phyloP scores from a whole-genome alignment of 192 early-diverging fungal species.

The Pilobolus umbonatus region DNA sequence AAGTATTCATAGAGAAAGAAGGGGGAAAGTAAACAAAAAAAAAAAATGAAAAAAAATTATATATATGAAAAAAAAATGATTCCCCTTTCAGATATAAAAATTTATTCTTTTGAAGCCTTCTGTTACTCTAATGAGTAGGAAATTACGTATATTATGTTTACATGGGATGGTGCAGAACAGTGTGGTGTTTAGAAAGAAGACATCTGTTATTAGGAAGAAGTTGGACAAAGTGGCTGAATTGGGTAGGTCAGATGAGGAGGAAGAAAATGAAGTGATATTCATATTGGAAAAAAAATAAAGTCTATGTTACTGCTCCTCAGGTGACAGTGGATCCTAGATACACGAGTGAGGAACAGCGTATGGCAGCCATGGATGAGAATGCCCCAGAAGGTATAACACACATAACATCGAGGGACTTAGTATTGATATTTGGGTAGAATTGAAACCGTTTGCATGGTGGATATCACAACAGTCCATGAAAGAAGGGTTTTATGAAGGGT shows the following conservation, averaged over 20 bases:
- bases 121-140: not conserved
- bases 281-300: conserved; percentile 14
- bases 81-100: not conserved
- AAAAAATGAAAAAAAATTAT: too few species aligned
- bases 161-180: conserved; percentile 53
- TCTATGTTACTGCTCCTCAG: conserved; percentile 51
- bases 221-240: conserved; percentile 48
- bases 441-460: conserved; percentile 42
- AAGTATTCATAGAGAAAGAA: too few species aligned
- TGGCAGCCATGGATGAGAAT: conserved; percentile 27
- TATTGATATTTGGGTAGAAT: conserved; percentile 16
- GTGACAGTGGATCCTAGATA: conserved; percentile 40
- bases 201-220: conserved; percentile 44
- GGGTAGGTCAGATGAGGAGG: conserved; percentile 24
- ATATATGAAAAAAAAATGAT: too few species aligned
- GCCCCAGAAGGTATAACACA: conserved; percentile 33
- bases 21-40: too few species aligned
- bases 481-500: conserved; percentile 32
- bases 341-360: conserved; percentile 37
- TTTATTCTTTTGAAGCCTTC: not conserved
- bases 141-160: conserved; percentile 48
- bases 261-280: not conserved
- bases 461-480: conserved; percentile 18
- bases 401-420: not conserved
- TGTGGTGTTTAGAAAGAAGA: conserved; percentile 47